These are phyloP conservation scores for Theileria parva DNA, from an alignment of 169 alveolate species.

Conservation along the genomic window DNA sequence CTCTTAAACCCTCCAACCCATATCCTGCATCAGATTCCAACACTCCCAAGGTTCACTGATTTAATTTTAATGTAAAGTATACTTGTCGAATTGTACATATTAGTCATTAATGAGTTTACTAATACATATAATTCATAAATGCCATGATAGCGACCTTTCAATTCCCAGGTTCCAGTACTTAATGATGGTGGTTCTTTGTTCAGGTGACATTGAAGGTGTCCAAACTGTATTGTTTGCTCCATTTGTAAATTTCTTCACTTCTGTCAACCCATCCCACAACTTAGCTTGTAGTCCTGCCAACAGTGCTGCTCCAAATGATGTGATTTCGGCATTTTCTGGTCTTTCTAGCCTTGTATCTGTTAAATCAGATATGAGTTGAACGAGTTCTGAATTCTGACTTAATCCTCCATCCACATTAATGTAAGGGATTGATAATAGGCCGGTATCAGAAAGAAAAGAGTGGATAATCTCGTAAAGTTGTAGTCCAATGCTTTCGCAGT, in stretches of 20 bases:
- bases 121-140: not conserved
- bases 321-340: constrained; percentile 75
- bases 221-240: constrained; percentile 40
- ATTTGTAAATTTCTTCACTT: constrained; percentile 57
- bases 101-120: not conserved
- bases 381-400: constrained; percentile 79
- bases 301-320: constrained; percentile 89
- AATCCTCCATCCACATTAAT: constrained; percentile 91
- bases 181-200: constrained; percentile 50
- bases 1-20: not conserved
- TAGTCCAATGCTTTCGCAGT: constrained; percentile 86
- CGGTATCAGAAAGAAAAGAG: constrained; percentile 62
- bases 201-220: constrained; percentile 59
- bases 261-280: constrained; percentile 73
- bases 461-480: constrained; percentile 82
- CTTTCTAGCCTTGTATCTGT: constrained; percentile 67
- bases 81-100: not conserved
- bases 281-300: constrained; percentile 84
- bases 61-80: not conserved
- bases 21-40: not conserved
- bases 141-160: constrained; percentile 66
- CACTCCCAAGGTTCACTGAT: constrained; percentile 7
- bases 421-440: constrained; percentile 66
- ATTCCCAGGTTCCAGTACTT: constrained; percentile 77
- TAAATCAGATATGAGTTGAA: constrained; percentile 85